Evolutionary conservation across 2,329 filamentous ascomycete species (phyloP).

Genomic region (Phaeosphaeria sp.): DNA sequence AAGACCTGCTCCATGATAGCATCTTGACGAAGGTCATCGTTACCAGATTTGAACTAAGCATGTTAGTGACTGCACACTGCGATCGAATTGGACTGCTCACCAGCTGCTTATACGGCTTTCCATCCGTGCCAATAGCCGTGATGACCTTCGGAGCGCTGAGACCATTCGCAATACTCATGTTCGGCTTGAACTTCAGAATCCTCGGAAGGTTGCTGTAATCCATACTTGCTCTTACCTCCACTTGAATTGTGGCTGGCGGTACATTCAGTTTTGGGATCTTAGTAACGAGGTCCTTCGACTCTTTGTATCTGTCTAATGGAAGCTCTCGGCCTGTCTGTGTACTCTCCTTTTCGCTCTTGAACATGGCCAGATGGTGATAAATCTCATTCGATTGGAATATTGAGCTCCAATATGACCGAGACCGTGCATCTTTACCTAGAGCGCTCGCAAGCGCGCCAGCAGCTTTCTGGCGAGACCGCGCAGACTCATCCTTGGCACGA

Average conservation of each 20-base stretch:
- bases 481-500: conserved; percentile 75
- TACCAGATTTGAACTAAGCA: conserved; percentile 81
- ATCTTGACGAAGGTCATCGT: conserved; percentile 95
- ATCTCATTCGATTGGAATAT: conserved; percentile 75
- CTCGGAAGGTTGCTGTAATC: conserved; percentile 79
- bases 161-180: conserved; percentile 85
- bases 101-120: conserved; percentile 82
- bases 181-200: conserved; percentile 74
- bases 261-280: conserved; percentile 71
- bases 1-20: conserved; percentile 99
- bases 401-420: conserved; percentile 69
- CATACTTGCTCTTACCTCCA: conserved; percentile 73
- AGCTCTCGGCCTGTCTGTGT: conserved; percentile 70
- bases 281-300: conserved; percentile 68
- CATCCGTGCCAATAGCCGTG: conserved; percentile 79
- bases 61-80: conserved; percentile 7
- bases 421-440: conserved; percentile 60
- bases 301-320: conserved; percentile 66
- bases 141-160: conserved; percentile 94
- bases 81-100: conserved; percentile 51
- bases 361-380: conserved; percentile 69
- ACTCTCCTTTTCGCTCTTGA: conserved; percentile 68
- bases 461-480: conserved; percentile 74
- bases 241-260: conserved; percentile 87
- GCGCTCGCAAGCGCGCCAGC: conserved; percentile 71